These are phyloP conservation scores for Penicillium cinerascens DNA, from an alignment of 495 filamentous ascomycete species.

Conservation along the genomic window DNA sequence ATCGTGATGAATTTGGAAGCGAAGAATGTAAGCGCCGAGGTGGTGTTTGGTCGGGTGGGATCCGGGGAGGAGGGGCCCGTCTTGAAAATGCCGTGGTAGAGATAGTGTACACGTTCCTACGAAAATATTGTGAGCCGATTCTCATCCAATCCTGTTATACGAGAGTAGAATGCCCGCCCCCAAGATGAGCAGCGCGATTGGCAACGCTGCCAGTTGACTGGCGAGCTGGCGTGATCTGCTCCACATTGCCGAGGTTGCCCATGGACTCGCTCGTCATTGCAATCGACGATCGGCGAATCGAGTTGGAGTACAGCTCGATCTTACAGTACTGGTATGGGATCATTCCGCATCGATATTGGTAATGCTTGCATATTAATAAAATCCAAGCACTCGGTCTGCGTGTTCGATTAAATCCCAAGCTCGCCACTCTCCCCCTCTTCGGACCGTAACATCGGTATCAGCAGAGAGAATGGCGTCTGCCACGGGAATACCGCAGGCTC, in stretches of 20 bases:
- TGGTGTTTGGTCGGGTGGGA: conserved; percentile 30
- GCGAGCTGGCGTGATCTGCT: background rate
- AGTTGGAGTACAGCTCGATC: background rate
- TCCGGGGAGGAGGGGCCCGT: conserved; percentile 29
- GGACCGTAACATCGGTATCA: background rate
- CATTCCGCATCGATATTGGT: background rate
- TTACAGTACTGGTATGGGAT: background rate
- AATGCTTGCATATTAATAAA: background rate
- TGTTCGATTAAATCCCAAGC: background rate
- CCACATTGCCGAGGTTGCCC: background rate
- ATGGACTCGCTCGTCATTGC: conserved; percentile 14
- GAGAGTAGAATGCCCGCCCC: background rate
- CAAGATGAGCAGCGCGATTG: background rate
- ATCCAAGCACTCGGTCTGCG: no score
- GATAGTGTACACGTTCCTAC: background rate
- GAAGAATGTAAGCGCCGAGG: conserved; percentile 24
- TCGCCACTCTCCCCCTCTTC: background rate
- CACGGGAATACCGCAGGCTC: conserved; percentile 46
- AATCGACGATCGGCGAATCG: conserved; percentile 11
- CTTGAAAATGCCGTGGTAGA: conserved; percentile 27
- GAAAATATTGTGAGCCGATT: background rate
- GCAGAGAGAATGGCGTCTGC: conserved; percentile 48
- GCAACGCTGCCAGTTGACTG: conserved; percentile 5
- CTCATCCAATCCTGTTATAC: background rate
- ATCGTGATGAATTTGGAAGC: conserved; percentile 38